A percentile compares a stretch with the other conserved stretches of the same genome.
Conservation (phyloP, 805 yeast genomes). For the Saccharomycopsis babjevae region DNA sequence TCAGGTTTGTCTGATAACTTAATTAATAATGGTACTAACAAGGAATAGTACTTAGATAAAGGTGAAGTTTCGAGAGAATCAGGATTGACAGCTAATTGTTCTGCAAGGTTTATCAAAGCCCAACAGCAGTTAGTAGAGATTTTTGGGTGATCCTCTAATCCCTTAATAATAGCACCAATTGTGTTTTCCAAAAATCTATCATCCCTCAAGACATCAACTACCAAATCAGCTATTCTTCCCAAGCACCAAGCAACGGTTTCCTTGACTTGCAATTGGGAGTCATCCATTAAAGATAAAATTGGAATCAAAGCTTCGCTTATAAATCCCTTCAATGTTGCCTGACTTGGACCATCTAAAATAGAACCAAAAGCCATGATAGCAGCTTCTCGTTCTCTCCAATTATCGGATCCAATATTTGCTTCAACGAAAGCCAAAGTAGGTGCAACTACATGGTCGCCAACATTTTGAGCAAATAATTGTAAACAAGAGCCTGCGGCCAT, state of each 20-base stretch:
- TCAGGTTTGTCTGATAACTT: conserved; percentile 61
- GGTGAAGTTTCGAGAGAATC: conserved; percentile 36
- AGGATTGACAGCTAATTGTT: conserved; percentile 42
- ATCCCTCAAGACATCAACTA: conserved; percentile 63
- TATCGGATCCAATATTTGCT: conserved; percentile 44
- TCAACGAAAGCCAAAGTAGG: conserved; percentile 82
- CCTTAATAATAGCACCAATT: conserved; percentile 61
- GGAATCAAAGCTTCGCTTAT: conserved; percentile 79
- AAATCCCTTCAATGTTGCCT: conserved; percentile 51
- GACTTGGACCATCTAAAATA: conserved; percentile 87
- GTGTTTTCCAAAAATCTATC: conserved; percentile 58
- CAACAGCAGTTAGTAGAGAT: conserved; percentile 97
- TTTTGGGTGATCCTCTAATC: conserved; percentile 86
- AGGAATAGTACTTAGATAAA: conserved; percentile 64
- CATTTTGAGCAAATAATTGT: conserved; percentile 85
- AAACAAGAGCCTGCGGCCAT: conserved; percentile 99
- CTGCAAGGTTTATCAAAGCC: conserved; percentile 87
- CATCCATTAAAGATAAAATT: conserved; percentile 62
- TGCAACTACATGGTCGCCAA: conserved; percentile 76
- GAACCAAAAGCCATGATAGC: conserved; percentile 99
- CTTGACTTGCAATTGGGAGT: conserved; percentile 72
- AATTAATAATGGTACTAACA: conserved; percentile 59
- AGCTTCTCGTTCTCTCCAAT: conserved; percentile 90
- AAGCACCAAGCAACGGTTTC: conserved; percentile 98
- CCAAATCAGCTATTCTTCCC: conserved; percentile 88